Conservation (phyloP, 108 stramenopile genomes). For the Aurantiochytrium sp. region DNA sequence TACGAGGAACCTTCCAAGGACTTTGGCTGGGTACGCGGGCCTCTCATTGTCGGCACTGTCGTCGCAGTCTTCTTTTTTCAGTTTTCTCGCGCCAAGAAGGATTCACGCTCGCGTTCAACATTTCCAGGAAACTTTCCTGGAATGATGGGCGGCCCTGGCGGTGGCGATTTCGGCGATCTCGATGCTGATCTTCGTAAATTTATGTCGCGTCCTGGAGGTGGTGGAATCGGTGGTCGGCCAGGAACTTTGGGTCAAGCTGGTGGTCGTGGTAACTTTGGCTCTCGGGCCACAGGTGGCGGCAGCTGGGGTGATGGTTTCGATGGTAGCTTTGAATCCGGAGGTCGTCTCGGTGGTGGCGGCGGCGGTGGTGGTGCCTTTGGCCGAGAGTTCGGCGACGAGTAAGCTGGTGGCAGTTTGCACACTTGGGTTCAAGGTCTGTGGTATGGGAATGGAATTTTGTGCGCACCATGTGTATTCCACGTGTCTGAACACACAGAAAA, state of each 20-base stretch:
- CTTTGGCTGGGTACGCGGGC: not conserved
- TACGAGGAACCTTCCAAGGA: not conserved
- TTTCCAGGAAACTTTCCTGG: not conserved
- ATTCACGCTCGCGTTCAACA: not conserved
- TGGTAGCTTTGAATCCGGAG: too few relatives aligned
- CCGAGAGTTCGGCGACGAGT: too few relatives aligned
- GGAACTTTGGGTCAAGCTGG: not conserved
- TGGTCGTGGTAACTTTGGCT: too few relatives aligned
- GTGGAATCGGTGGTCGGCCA: not conserved
- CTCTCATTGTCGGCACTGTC: not conserved
- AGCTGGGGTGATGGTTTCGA: too few relatives aligned
- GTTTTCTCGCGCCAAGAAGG: not conserved
- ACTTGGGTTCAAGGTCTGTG: too few relatives aligned
- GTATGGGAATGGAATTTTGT: too few relatives aligned
- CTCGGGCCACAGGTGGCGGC: too few relatives aligned
- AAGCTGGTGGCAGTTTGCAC: too few relatives aligned
- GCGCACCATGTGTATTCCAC: too few relatives aligned
- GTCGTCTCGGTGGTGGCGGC: too few relatives aligned
- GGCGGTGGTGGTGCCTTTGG: too few relatives aligned
- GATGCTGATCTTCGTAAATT: not conserved
- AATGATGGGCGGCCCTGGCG: not conserved
- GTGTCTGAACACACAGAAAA: too few relatives aligned
- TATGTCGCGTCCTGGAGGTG: not conserved
- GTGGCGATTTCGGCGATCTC: not conserved
- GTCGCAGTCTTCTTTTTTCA: not conserved